These are phyloP conservation scores for Cystofilobasidium capitatum DNA, from an alignment of 768 basidiomycete genomes.

Conservation along the genomic window DNA sequence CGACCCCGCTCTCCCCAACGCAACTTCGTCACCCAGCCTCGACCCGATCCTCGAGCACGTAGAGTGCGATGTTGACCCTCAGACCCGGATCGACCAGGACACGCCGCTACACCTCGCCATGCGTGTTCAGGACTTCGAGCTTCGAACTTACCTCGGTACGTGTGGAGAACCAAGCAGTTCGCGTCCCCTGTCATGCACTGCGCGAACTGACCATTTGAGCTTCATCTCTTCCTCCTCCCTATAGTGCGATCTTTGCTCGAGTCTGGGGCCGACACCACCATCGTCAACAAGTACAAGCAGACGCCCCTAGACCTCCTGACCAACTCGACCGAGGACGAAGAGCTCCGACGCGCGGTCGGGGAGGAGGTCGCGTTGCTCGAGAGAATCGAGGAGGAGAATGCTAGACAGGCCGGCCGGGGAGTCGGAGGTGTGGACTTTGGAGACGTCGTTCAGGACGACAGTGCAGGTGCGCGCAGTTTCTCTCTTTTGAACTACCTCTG, in stretches of 20 bases:
- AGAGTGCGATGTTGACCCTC: constrained; percentile 25
- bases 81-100: constrained; percentile 21
- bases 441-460: neutral
- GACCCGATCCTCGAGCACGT: constrained; percentile 23
- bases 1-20: neutral
- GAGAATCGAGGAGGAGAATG: neutral
- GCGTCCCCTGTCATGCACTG: neutral
- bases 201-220: neutral
- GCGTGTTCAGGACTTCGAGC: constrained; percentile 11
- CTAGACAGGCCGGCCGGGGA: neutral
- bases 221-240: neutral
- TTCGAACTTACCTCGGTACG: constrained; percentile 23
- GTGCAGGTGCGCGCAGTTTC: too few species aligned
- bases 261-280: constrained; percentile 19
- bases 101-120: constrained; percentile 27
- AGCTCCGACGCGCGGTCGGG: constrained; percentile 12
- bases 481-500: neutral
- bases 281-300: constrained; percentile 23
- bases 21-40: neutral
- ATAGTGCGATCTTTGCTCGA: constrained; percentile 6
- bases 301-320: constrained; percentile 24
- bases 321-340: constrained; percentile 14
- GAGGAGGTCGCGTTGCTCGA: constrained; percentile 13
- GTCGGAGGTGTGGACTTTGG: neutral
- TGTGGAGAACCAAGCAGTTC: neutral